phyloP scores from a whole-genome alignment of 768 basidiomycete genomes.

The Trametes cinnabarina region DNA sequence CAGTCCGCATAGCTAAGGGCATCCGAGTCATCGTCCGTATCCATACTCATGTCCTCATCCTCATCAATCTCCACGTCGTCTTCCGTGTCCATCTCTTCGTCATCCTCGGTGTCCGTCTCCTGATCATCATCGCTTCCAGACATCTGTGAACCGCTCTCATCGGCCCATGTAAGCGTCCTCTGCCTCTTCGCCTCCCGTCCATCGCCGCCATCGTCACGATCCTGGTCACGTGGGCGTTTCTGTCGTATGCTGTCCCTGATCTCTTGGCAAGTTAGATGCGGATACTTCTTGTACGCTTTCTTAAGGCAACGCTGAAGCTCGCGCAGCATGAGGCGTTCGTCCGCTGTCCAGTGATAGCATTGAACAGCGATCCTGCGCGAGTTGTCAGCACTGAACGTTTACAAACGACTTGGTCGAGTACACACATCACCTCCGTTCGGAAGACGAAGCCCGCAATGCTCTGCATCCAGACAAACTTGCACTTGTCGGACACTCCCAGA shows the following conservation, averaged over 20 bases:
- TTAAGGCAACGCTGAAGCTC: not conserved
- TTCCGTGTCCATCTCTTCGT: not conserved
- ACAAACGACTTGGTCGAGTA: not conserved
- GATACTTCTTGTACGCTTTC: not conserved
- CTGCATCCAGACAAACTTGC: constrained; percentile 3
- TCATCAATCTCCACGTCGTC: too few species aligned
- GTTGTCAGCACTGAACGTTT: not conserved
- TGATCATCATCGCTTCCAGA: too few species aligned
- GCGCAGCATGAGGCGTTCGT: not conserved
- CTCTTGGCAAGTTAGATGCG: not conserved
- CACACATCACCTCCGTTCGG: constrained; percentile 4
- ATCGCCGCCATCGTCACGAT: not conserved
- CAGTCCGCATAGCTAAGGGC: too few species aligned
- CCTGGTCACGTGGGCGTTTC: not conserved
- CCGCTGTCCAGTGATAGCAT: not conserved
- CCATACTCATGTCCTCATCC: too few species aligned
- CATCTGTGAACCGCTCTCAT: too few species aligned
- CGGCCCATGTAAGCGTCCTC: too few species aligned
- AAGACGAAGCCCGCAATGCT: constrained; percentile 2
- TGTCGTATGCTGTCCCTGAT: not conserved
- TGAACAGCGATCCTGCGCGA: not conserved
- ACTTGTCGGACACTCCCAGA: not conserved
- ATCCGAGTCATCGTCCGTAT: too few species aligned
- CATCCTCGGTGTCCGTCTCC: not conserved
- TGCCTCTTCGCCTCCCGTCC: not conserved